Conservation (phyloP, 202 grass and related monocot species). For the Carex arenaria region DNA sequence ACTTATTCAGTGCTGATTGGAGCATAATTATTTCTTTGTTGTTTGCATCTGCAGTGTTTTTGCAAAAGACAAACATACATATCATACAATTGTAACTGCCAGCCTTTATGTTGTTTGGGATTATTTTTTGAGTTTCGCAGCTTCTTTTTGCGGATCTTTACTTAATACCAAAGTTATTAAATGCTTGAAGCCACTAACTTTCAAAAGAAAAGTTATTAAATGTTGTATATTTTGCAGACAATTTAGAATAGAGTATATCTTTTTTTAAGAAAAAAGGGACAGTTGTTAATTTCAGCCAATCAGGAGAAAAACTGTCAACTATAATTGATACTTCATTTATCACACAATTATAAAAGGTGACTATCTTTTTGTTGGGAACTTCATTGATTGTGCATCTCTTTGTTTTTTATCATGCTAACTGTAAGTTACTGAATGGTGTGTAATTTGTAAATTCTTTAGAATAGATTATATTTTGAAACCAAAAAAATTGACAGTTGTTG, state of each 20-base stretch:
- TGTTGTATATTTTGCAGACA: neutral
- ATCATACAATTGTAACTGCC: neutral
- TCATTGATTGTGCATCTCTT: neutral
- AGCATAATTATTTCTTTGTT: neutral
- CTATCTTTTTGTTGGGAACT: neutral
- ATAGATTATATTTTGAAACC: neutral
- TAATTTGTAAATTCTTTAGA: neutral
- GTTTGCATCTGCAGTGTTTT: neutral
- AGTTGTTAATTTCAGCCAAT: neutral
- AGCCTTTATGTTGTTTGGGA: neutral
- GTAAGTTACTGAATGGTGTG: neutral
- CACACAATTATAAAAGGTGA: neutral
- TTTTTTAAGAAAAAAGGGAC: neutral
- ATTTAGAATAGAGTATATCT: neutral
- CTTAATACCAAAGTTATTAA: too few species aligned
- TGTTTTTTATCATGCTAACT: neutral
- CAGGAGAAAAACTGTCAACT: neutral
- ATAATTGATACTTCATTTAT: constrained; percentile 7
- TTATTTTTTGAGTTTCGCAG: neutral
- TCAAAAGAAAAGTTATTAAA: neutral
- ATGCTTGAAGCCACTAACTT: too few species aligned
- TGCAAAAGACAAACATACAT: neutral
- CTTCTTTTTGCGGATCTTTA: neutral
- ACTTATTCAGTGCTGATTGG: neutral
- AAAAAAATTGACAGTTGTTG: neutral